Base-by-base conservation (phyloP, 2,329 filamentous ascomycete species). In the Aspergillus sp. region DNA sequence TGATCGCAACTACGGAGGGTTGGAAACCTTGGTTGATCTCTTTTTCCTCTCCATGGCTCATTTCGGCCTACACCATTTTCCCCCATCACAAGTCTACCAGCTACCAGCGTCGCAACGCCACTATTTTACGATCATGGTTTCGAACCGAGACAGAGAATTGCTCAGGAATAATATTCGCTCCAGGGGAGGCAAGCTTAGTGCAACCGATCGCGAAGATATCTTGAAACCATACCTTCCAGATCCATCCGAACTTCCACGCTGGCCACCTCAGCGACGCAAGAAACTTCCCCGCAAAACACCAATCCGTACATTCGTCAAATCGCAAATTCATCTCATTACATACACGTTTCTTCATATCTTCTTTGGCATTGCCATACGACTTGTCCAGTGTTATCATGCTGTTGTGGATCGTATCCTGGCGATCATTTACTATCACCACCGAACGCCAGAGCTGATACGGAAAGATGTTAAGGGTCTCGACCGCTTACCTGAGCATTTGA, bases 351-450 rank as follows among this genome's bases (percentile, higher is more conserved):
- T 79, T 37, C 91, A 96, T 69, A 83, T 89, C 61, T 73, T 96
- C 64, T 98, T 96, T 77, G 93, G 91, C 6, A 79, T 98, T 63
- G 96, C 95, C 73, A 88, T 97, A 64, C 89, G 92, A 61, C 77
- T 91, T 58, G 87, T 93, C 57, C 87, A 91, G 70, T 85, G 86
- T 55, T 95, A 91, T 77, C 89, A 93, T 73, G 85, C 88, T 8
- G 82, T 96, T 50, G 81, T 86, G 65, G 89, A 95, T 72, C 87
- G 90, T 59, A 79, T 93, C 62, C 85, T 91, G 53, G 90, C 91
- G 9, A 84, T 98, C 60, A 81, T 96, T 54, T 93, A 93, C 74
- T 95, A 99, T 78, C 96, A 99, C 77, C 95, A 99, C 75, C 90
- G 91, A 52, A 96, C 93, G 0, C 95, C 95, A 7, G 91, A 96